Evolutionary conservation across 345 rosid genomes (phyloP).

Genomic region (Populus euphratica): DNA sequence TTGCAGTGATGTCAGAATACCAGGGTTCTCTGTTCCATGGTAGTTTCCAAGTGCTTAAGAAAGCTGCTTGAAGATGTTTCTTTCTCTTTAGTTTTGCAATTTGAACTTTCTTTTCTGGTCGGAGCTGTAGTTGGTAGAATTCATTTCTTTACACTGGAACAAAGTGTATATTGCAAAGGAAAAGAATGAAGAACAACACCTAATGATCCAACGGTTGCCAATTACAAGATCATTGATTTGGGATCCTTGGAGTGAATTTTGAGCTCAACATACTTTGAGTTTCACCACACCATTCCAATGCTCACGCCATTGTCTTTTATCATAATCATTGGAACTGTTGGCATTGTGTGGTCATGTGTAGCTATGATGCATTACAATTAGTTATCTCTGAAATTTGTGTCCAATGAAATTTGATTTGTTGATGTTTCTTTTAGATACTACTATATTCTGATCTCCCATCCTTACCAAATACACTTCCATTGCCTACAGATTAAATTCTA

Average conservation of each 20-base stretch:
- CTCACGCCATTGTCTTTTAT: neutral
- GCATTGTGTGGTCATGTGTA: neutral
- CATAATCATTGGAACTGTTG: neutral
- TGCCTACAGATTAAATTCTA: neutral
- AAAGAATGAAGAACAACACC: neutral
- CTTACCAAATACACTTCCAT: neutral
- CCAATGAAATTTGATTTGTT: neutral
- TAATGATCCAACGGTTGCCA: neutral
- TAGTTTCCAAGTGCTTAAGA: neutral
- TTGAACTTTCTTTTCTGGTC: too few species aligned
- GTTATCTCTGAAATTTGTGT: neutral
- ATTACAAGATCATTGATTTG: too few species aligned
- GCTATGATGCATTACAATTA: neutral
- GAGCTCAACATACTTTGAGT: neutral
- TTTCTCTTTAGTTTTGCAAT: too few species aligned
- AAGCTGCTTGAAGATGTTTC: neutral
- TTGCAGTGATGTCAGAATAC: neutral
- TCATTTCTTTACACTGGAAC: too few species aligned
- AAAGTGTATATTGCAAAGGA: neutral
- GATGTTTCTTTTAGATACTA: neutral
- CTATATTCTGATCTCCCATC: neutral
- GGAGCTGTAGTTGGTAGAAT: too few species aligned
- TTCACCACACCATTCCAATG: neutral
- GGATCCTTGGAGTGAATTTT: neutral
- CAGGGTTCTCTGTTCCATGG: neutral